Evolutionary conservation across 2,329 filamentous ascomycete genomes (phyloP), one percentile per base, ranked within the genome.

Genomic region (Neofusicoccum sp.): DNA sequence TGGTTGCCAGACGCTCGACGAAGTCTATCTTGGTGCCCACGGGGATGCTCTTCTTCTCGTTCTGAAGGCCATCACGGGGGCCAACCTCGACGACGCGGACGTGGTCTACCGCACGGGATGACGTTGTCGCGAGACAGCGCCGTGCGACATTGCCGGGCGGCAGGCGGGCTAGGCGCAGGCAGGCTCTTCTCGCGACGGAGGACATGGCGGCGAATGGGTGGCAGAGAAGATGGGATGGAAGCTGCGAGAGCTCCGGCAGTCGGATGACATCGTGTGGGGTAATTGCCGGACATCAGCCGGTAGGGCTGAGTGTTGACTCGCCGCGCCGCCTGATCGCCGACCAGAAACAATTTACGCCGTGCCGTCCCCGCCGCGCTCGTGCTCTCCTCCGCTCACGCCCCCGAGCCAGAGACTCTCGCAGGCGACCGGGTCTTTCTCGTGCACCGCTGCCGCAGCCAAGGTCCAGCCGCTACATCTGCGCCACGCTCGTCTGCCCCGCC

Each of bases 11-110:
- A 63, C 84, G 80, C 66, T 87, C 82, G 40, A 96, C 89, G 58
- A 96, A 76, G 66, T 92, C 85, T 60, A 93, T 83, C 75, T 96
- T 96, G 2, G 87, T 91, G 6, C 82, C 79, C 9, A 90, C 78
- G 0, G 89, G 80, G 64, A 96, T 88, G 30, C 80, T 80, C 64
- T 80, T 84, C 76, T 89, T 89, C 78, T 95, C 89, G 71, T 95
- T 96, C 72, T 96, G 91, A 58, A 96, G 77, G n/a, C 91, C 91
- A 78, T 96, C 91, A 65, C 91, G 83, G 34, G 91, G 90, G 7
- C 90, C 90, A 64, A 96, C 91, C 78, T 96, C 91, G 63, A 95
- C 87, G 40, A 96, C 86, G 41, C 81, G 77, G 40, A 84, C 79
- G 64, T 76, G 72, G 66, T 62, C 60, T 16, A 38, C 16, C 7